Base-by-base conservation (phyloP, 257 asterid species). In the Hygrophila difformis region DNA sequence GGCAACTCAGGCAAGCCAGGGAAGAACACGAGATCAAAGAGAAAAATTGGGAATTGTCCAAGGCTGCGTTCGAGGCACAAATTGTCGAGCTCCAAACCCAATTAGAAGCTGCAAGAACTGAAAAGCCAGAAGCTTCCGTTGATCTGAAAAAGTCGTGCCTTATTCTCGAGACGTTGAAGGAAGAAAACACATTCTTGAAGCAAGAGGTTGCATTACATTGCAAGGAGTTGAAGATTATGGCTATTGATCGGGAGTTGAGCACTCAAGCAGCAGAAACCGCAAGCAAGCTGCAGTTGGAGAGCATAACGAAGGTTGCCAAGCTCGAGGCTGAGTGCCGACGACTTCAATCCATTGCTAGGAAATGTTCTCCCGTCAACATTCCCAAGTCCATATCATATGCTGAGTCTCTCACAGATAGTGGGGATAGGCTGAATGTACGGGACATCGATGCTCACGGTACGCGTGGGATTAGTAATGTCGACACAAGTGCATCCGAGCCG, bases 241-340 rank as follows among this genome's bases (percentile, higher is more conserved):
- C 60, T 5, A 19, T 68, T 12, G 94, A 84, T 63, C 63, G 88
- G 72, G 93, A 84, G 52, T 75, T 80, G 57, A 80, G 82, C 71
- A 75, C 73, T 38, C 75, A 70, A 59, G 77, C 85, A 35, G 94
- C 94, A 12, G 94, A 84, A 68, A 51, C 73, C 21, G 81, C 88
- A 29, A 80, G 93, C 64, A 84, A 77, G 75, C 75, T 64, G 56
- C 94, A 80, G 52, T 60, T 84, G 21, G 94, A 75, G 53, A 63
- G 70, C 63, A 77, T 75, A 49, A 84, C 70, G 42, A 78, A 66
- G 51, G 64, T 78, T n/a, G 61, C 69, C 19, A 78, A 63, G 63
- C 81, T 78, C 41, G 88, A 75, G 49, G 74, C 76, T 0, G 81
- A 78, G 62, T 68, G 61, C 28, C 55, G 76, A 45, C 75, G 61